These are phyloP conservation scores for Scortechinia acanthostroma DNA, from an alignment of 2,329 filamentous ascomycete genomes.

Conservation along the genomic window DNA sequence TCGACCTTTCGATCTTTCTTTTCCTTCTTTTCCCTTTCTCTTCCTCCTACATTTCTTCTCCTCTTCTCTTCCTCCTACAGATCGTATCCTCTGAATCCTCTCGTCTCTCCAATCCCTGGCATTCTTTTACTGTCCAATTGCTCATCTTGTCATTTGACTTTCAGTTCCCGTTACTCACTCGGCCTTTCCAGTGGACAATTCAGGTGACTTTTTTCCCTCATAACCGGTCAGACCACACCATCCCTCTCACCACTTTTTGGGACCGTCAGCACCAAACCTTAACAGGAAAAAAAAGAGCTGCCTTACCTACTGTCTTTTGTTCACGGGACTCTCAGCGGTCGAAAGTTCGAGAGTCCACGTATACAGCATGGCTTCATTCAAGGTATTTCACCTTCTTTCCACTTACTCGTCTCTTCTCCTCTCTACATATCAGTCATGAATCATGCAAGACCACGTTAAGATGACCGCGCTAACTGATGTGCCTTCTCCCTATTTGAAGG, in stretches of 20 bases:
- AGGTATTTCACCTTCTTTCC: slow-evolving; percentile 11
- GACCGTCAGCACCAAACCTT: no score
- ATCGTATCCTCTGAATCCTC: slow-evolving; percentile 4
- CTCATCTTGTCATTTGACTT: not conserved
- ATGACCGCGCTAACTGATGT: no score
- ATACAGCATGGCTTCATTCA: slow-evolving; percentile 27
- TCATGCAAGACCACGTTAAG: no score
- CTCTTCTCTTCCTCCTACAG: slow-evolving; percentile 3
- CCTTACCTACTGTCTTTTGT: slow-evolving; percentile 11
- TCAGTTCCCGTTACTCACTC: not conserved
- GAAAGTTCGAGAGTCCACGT: no score
- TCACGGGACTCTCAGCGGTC: no score
- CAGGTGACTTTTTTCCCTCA: no score
- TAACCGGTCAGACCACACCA: not conserved
- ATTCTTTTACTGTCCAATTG: slow-evolving; percentile 2
- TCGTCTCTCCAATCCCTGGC: not conserved
- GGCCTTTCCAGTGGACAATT: no score
- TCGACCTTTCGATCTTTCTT: slow-evolving; percentile 6
- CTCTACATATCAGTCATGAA: no score
- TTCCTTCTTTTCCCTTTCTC: slow-evolving; percentile 5
- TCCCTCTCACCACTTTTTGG: no score
- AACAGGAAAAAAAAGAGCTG: no score
- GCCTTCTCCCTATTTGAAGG: slow-evolving; percentile 10
- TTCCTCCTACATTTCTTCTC: slow-evolving; percentile 1
- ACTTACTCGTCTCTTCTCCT: not conserved